These are phyloP conservation scores for Paxillus rubicundulus DNA, from an alignment of 768 basidiomycete species.

Conservation along the genomic window DNA sequence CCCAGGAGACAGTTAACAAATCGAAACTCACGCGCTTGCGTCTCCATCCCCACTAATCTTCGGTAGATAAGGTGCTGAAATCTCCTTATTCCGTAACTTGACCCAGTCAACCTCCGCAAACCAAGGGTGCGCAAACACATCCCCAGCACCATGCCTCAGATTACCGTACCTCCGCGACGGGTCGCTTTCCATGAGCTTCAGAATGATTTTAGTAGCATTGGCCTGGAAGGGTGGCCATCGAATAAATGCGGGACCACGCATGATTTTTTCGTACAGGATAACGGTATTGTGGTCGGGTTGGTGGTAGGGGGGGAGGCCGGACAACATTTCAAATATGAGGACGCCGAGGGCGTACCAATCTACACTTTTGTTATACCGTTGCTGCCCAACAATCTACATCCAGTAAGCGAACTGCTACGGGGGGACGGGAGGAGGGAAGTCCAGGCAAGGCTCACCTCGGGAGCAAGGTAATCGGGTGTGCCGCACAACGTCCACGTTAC, in stretches of 20 bases:
- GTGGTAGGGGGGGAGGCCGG: slow-evolving; percentile 93
- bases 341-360: slow-evolving; percentile 99
- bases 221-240: slow-evolving; percentile 76
- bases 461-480: slow-evolving; percentile 95
- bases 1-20: slow-evolving; percentile 4
- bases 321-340: slow-evolving; percentile 96
- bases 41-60: slow-evolving; percentile 92
- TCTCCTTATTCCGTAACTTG: slow-evolving; percentile 75
- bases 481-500: slow-evolving; percentile 96
- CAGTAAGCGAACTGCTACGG: slow-evolving; percentile 14
- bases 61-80: slow-evolving; percentile 93
- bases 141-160: slow-evolving; percentile 79
- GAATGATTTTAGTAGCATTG: slow-evolving; percentile 83
- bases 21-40: slow-evolving; percentile 73
- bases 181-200: slow-evolving; percentile 87
- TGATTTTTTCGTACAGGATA: slow-evolving; percentile 88
- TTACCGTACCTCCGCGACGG: slow-evolving; percentile 89
- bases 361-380: slow-evolving; percentile 92
- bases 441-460: slow-evolving; percentile 60
- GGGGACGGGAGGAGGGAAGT: slow-evolving; percentile 18
- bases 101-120: slow-evolving; percentile 93
- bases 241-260: slow-evolving; percentile 68
- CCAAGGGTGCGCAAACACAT: slow-evolving; percentile 93
- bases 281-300: slow-evolving; percentile 82
- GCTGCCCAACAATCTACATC: slow-evolving; percentile 67